Evolutionary conservation across 1,139 yeast species (phyloP), one percentile per base, ranked within the genome.

Genomic region (Candida freyschussii): DNA sequence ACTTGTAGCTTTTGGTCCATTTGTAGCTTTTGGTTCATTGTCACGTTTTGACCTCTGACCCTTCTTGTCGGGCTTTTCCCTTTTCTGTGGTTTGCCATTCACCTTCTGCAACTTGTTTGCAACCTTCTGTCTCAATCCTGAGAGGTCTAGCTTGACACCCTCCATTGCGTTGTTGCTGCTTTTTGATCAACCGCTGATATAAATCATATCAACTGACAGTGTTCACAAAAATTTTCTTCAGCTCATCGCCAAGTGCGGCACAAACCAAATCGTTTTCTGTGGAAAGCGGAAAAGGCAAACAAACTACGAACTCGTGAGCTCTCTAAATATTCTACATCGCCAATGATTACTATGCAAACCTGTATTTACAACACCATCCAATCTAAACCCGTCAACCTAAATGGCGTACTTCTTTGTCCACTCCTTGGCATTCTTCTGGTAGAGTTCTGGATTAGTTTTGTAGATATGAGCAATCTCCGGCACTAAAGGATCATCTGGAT

Each of bases 351-450:
- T 12, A 32, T 36, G 35, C 36, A 33, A 32, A 27, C 39, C 32
- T 41, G 27, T 41, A 41, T 41, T 41, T 27, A 32, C 37, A 32
- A 36, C 32, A 23, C 34, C 35, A 17, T 27, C 29, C 18, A 18
- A 21, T 27, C 25, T 30, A 14, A 21, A 21, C 17, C 13, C 7
- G 13, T 24, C 7, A 21, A 17, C 17, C 26, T 59, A 91, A 57
- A 89, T 93, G 49, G 98, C 98, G 63, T 85, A 91, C 67, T 91
- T 91, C 70, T 91, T 83, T 33, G 98, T 91, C 97, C 98, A 91
- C 68, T 91, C 99, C 59, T 83, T 81, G 37, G 99, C 99, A 41
- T 95, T 89, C 48, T 95, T 86, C 66, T 91, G 97, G 62, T 89
- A 91, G 64, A 89, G 85, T 39, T 87, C 71, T 60, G 95, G 76